These are phyloP conservation scores for Trifolium repens DNA, from an alignment of 306 rosid genomes.

Conservation along the genomic window DNA sequence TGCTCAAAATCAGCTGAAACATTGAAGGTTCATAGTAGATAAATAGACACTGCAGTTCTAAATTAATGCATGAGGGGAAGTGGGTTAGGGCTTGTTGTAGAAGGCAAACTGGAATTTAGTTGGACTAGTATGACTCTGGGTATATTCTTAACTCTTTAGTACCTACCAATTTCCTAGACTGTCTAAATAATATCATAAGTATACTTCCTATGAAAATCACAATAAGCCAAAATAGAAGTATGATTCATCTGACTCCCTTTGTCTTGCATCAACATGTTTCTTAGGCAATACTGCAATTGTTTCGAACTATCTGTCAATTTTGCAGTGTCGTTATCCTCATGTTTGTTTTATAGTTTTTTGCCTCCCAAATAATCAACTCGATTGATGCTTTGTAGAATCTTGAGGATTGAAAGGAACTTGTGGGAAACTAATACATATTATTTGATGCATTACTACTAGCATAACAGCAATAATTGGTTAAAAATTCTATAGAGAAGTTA, in stretches of 20 bases:
- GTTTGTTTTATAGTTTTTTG: neutral
- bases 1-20: constrained; percentile 14
- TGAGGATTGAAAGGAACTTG: neutral
- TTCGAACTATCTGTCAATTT: constrained; percentile 5
- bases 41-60: constrained; percentile 1
- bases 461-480: neutral
- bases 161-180: neutral
- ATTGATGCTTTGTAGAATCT: neutral
- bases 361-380: neutral
- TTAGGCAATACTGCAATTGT: constrained; percentile 5
- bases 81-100: neutral
- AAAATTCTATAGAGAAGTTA: constrained; percentile 6
- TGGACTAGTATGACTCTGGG: neutral
- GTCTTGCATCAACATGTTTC: constrained; percentile 1
- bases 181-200: neutral
- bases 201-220: constrained; percentile 7
- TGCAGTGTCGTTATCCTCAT: neutral
- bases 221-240: constrained; percentile 1
- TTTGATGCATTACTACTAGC: neutral
- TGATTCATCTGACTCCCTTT: neutral
- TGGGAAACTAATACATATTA: neutral
- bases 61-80: neutral
- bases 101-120: neutral
- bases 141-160: neutral
- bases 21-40: constrained; percentile 1